Evolutionary conservation across 139 green algal genomes (phyloP).

Genomic region (Coccomyxa sp.): DNA sequence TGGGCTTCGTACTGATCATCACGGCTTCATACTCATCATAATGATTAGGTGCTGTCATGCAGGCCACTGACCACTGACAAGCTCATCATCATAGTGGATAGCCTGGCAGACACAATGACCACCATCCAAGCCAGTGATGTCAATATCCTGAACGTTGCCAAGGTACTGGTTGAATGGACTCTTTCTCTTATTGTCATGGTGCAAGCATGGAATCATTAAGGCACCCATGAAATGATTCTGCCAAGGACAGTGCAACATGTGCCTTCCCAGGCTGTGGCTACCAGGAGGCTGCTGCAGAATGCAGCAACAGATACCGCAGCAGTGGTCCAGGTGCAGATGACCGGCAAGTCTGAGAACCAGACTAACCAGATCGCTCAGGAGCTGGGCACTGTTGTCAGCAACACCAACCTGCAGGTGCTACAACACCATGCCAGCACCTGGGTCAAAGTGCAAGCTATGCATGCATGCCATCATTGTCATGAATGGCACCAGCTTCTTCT

Average conservation of each 20-base stretch:
- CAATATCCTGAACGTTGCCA: slow-evolving; percentile 10
- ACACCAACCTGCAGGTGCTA: not conserved
- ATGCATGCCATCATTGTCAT: no score
- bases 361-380: not conserved
- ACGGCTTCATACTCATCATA: no score
- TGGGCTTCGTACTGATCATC: no score
- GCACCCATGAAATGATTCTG: not conserved
- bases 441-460: no score
- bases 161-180: not conserved
- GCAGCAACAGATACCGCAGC: not conserved
- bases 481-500: no score
- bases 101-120: slow-evolving; percentile 3
- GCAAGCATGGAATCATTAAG: not conserved
- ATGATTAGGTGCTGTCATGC: not conserved
- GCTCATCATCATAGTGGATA: not conserved
- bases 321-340: not conserved
- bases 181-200: not conserved
- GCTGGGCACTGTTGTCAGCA: not conserved
- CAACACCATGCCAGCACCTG: no score
- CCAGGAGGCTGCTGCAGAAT: not conserved
- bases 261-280: not conserved
- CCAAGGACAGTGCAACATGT: not conserved
- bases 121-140: slow-evolving; percentile 2
- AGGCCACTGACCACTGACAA: slow-evolving; percentile 11
- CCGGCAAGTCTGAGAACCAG: not conserved